Percentiles rank a stretch among this genome's conserved stretches.
Conservation (phyloP, 208 protist genomes). For the Giardia duodenalis region DNA sequence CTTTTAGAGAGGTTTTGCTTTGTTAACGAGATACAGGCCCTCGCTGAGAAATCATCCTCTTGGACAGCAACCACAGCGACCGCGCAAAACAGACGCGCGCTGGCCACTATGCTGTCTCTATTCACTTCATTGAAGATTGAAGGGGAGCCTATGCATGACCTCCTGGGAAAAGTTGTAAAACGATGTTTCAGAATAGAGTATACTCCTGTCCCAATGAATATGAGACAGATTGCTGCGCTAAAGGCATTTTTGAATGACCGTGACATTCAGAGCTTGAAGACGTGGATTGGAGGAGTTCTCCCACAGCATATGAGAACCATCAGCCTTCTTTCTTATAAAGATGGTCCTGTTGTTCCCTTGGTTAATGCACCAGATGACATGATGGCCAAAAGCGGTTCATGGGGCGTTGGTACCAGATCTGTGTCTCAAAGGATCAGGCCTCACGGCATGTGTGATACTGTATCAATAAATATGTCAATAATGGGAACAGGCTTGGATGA, state of each 20-base stretch:
- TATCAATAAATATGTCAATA: background rate
- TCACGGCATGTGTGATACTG: background rate
- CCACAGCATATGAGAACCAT: background rate
- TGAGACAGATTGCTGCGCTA: background rate
- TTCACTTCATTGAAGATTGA: background rate
- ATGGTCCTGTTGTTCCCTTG: too few species aligned
- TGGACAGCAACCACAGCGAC: background rate
- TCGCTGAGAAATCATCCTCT: background rate
- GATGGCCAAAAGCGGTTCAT: background rate
- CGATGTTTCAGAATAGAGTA: background rate
- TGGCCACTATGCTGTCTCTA: background rate
- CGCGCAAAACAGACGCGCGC: background rate
- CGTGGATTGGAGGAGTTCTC: background rate
- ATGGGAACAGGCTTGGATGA: background rate
- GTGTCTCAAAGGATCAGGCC: background rate
- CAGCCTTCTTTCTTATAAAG: background rate
- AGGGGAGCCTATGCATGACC: background rate
- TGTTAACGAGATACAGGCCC: background rate
- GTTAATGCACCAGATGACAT: background rate
- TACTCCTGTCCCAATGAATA: background rate
- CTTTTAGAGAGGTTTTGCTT: background rate
- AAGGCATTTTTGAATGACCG: background rate
- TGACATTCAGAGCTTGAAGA: background rate
- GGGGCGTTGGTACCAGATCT: too few species aligned
- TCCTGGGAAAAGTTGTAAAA: background rate